A percentile compares a stretch with the other conserved stretches of the same genome.
phyloP scores from a whole-genome alignment of 176 grass and related monocot genomes.

The Metroxylon sagu region DNA sequence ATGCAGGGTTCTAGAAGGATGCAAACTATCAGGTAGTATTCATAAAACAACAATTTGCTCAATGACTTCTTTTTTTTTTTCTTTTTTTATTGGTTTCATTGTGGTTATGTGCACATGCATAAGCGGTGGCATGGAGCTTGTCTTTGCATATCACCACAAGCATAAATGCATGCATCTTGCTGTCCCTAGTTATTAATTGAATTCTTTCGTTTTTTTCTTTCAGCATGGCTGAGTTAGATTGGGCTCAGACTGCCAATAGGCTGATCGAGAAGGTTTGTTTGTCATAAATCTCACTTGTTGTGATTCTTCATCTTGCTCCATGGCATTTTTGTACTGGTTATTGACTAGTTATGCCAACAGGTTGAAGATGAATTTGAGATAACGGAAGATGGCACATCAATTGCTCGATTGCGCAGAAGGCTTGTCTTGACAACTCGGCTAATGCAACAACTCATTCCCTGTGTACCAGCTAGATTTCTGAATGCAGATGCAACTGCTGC shows the following conservation, averaged over 20 bases:
- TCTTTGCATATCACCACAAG: constrained; percentile 19
- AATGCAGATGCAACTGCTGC: constrained; percentile 47
- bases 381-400: constrained; percentile 40
- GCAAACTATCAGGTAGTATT: constrained; percentile 56
- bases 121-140: not conserved
- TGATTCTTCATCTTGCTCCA: constrained; percentile 12
- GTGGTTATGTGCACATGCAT: not conserved
- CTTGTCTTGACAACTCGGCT: constrained; percentile 65
- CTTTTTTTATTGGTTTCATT: not conserved
- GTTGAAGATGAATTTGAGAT: constrained; percentile 56
- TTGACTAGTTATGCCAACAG: constrained; percentile 21
- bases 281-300: constrained; percentile 12
- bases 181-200: constrained; percentile 4
- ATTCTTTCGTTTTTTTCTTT: constrained; percentile 22
- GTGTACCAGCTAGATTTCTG: constrained; percentile 61
- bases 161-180: not conserved
- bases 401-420: constrained; percentile 49
- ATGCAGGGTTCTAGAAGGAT: constrained; percentile 31
- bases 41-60: constrained; percentile 5
- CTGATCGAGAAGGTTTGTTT: constrained; percentile 80
- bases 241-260: constrained; percentile 79
- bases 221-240: constrained; percentile 62
- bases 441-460: constrained; percentile 75
- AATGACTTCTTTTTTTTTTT: constrained; percentile 1
- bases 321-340: too few relatives aligned